Evolutionary conservation across 177 flowering plant genomes (phyloP).

Genomic region (Telopea speciosissima): DNA sequence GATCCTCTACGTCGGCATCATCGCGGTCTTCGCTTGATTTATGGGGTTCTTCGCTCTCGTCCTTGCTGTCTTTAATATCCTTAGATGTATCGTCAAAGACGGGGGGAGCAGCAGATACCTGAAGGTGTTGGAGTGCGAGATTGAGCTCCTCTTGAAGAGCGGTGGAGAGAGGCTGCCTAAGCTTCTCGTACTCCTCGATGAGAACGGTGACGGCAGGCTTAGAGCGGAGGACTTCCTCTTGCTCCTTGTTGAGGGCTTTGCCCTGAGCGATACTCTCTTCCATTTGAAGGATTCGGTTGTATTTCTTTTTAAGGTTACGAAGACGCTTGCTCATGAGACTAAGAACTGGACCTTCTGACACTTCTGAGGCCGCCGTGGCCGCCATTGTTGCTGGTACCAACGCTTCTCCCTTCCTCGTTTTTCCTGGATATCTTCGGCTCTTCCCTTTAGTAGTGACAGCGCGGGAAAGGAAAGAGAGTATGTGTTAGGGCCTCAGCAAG

Average conservation of each 20-base stretch:
- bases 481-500: no score
- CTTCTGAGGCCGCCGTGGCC: constrained; percentile 30
- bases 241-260: constrained; percentile 64
- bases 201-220: constrained; percentile 50
- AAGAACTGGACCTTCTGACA: constrained; percentile 75
- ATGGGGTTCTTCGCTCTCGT: constrained; percentile 8
- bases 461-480: no score
- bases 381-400: background rate
- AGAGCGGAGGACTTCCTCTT: constrained; percentile 75
- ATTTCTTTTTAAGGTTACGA: constrained; percentile 75
- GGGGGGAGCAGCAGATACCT: constrained; percentile 5
- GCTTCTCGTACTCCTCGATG: constrained; percentile 93
- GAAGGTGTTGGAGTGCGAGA: constrained; percentile 24
- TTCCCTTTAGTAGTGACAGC: no score
- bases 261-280: constrained; percentile 43
- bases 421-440: background rate
- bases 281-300: constrained; percentile 70
- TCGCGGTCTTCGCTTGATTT: background rate
- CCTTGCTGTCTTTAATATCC: background rate
- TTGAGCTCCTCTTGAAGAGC: constrained; percentile 68
- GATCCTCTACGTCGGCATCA: constrained; percentile 43
- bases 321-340: constrained; percentile 82
- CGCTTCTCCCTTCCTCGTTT: background rate
- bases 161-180: constrained; percentile 54
- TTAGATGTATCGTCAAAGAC: background rate